A percentile compares a stretch with the other conserved stretches of the same genome.
Conservation (phyloP, 352 stramenopile genomes). For the Phytopythium litorale region DNA sequence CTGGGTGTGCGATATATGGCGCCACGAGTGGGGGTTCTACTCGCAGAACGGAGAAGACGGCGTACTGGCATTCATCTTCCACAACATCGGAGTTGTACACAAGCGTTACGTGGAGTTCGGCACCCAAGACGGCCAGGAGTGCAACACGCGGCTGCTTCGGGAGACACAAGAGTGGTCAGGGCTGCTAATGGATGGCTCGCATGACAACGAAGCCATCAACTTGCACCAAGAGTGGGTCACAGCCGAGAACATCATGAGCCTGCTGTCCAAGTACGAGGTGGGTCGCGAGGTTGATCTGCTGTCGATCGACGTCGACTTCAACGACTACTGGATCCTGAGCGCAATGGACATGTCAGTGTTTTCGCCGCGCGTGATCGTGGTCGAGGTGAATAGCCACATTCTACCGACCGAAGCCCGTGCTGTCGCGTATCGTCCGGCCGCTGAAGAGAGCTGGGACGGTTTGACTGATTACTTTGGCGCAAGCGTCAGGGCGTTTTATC, state of each 20-base stretch:
- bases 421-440: constrained; percentile 35
- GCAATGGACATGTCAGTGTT: constrained; percentile 40
- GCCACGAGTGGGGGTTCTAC: constrained; percentile 57
- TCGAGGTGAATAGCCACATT: constrained; percentile 66
- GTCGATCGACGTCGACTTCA: constrained; percentile 75
- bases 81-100: constrained; percentile 30
- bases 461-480: constrained; percentile 56
- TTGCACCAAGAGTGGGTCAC: constrained; percentile 59
- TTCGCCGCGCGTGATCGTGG: constrained; percentile 48
- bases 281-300: constrained; percentile 50
- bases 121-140: constrained; percentile 47
- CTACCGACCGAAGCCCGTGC: constrained; percentile 32
- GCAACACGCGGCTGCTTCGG: constrained; percentile 58
- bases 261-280: constrained; percentile 47
- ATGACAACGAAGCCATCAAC: constrained; percentile 41
- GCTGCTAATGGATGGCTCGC: constrained; percentile 52
- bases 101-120: constrained; percentile 77
- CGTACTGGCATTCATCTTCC: constrained; percentile 55
- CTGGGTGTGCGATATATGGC: constrained; percentile 61
- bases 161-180: constrained; percentile 46
- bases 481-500: constrained; percentile 42
- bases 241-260: constrained; percentile 51
- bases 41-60: constrained; percentile 77
- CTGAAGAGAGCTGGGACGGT: constrained; percentile 42
- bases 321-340: constrained; percentile 69